phyloP scores from a whole-genome alignment of 1,284 basidiomycete species.

The Leccinum pallidistipes region DNA sequence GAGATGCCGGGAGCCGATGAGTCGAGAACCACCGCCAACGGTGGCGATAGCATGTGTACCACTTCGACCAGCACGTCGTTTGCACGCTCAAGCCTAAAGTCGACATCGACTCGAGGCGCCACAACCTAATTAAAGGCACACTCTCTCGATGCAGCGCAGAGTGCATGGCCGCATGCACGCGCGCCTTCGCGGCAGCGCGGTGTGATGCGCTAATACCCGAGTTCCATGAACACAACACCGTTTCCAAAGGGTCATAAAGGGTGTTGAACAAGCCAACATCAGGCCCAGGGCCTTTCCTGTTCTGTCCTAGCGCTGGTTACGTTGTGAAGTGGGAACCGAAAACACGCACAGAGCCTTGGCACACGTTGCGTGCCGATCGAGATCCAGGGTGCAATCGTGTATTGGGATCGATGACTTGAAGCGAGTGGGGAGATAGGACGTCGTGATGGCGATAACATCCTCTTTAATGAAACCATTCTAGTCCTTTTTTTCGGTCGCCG shows the following conservation, averaged over 20 bases:
- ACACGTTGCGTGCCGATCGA: not conserved
- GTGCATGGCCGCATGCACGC: not conserved
- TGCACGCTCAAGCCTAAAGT: not conserved
- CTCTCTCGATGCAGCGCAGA: not conserved
- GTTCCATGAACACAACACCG: not conserved
- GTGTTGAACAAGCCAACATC: not conserved
- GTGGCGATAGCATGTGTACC: not conserved
- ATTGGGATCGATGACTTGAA: slow-evolving; percentile 7
- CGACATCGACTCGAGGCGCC: not conserved
- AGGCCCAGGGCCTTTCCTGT: not conserved
- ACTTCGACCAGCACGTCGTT: not conserved
- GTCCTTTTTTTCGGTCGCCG: not conserved
- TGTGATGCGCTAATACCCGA: not conserved
- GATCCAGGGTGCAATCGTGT: not conserved
- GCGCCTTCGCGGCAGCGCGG: not conserved
- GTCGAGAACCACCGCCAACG: not conserved
- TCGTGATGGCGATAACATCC: not conserved
- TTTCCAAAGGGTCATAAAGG: not conserved
- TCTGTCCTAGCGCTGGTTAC: not conserved
- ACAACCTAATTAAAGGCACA: not conserved
- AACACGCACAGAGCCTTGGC: not conserved
- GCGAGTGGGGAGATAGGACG: not conserved
- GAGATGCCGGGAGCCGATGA: not conserved
- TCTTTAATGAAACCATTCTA: not conserved
- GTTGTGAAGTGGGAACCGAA: not conserved